Base-by-base conservation (phyloP, 352 stramenopile genomes). In the Elongisporangium senticosum region DNA sequence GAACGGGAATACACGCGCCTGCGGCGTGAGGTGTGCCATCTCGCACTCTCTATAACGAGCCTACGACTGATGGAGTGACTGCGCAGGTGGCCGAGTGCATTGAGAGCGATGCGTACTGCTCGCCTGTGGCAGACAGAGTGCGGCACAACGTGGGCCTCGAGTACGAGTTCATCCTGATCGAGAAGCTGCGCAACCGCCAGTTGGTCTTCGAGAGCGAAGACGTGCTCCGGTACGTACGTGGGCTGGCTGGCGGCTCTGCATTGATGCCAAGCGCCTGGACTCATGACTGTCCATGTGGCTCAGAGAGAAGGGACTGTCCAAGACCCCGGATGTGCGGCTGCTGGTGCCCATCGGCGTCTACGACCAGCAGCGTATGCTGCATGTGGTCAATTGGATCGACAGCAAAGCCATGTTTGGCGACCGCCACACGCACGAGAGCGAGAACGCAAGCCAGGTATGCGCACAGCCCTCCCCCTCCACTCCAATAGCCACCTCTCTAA, bases 341-440 rank as follows among this genome's bases (percentile, higher is more conserved):
- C 61, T 93, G 39, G 56, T 94, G 15, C 86, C 88, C 5, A 90
- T 96, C 28, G 85, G 76, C 2, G 79, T 96, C n/a, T 64, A 72
- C n/a, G 75, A 88, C 53, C 23, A 67, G 11, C 52, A 86, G 7
- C 72, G 74, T 48, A 61, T 73, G 26, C 63, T 76, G 37, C 69
- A 77, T 24, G 64, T 95, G 22, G 79, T 96, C n/a, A 83, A 91
- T 59, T 96, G 88, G 88, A 95, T 96, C 56, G 88, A 96, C 63
- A 94, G 82, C 67, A 96, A 96, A 54, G 88, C 86, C 26, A 96
- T 96, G 86, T 96, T 94, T 54, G 85, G 87, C 26, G 81, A 90
- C 62, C 71, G 77, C 51, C 66, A 90, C 64, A 89, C 82, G 2
- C 85, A 93, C 58, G 79, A 93, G 49, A 81, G 67, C 4, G 83